Base-by-base conservation (phyloP, 495 filamentous ascomycete genomes). In the Hypoxylon perforatum region DNA sequence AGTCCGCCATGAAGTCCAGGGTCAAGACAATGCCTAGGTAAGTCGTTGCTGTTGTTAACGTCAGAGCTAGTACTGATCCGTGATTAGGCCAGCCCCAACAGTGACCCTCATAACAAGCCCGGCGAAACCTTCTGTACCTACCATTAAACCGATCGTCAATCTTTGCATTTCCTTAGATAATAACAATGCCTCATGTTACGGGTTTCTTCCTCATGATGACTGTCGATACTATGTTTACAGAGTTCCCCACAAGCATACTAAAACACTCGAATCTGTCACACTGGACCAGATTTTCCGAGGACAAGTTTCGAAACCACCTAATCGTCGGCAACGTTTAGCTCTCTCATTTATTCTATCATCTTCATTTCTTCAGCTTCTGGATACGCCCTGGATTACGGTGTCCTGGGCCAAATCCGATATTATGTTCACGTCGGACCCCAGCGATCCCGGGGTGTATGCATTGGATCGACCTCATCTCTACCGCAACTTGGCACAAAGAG, bases 281-380 rank as follows among this genome's bases (percentile, higher is more conserved):
- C 44, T 72, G 2, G 64, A 69, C 14, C 48, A 62, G 5, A 58
- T 73, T 10, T 30, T 73, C 10, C 41, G 38, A 4, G 63, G 55
- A 4, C 15, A 57, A 1, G 50, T 62, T 0, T 35, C 30, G 18
- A 51, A 36, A 8, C n/a, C 2, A 1, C 58, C 57, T 0, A 56
- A 48, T 8, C 70, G 70, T 11, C 48, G 19, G 25, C 44, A 70
- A 2, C 47, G 66, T 10, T 69, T 58, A 14, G 19, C 21, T 0
- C 28, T 73, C 1, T 61, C 70, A 4, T 30, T 73, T 0, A 61
- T 39, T 12, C 10, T 72, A 5, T 69, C 69, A 2, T 71, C 69
- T 11, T 63, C 71, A 11, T 66, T 70, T 38, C 39, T 74, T 0
- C 69, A 74, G 4, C 50, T 74, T 0, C 56, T 69, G 1, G 57